phyloP scores from a whole-genome alignment of 2,329 filamentous ascomycete genomes.

The Ophiostoma populinum region DNA sequence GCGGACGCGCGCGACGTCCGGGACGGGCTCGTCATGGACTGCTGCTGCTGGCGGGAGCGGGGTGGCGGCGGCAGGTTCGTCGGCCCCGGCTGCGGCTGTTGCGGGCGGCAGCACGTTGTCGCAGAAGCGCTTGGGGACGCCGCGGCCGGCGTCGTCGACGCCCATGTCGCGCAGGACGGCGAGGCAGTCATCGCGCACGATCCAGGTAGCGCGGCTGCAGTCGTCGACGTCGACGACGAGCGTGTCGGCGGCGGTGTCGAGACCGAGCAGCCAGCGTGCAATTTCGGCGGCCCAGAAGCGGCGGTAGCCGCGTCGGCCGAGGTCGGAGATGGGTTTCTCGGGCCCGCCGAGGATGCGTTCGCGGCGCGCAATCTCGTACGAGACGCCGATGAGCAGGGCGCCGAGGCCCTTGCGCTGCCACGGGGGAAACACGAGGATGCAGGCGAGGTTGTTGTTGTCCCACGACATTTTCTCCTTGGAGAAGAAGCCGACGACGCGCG shows the following conservation, averaged over 20 bases:
- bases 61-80: background rate
- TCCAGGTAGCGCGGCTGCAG: conserved; percentile 65
- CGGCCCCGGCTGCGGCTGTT: background rate
- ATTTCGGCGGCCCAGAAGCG: conserved; percentile 79
- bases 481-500: conserved; percentile 75
- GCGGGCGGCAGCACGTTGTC: conserved; percentile 3
- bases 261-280: conserved; percentile 44
- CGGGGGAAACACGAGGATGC: conserved; percentile 87
- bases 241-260: conserved; percentile 21
- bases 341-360: conserved; percentile 79
- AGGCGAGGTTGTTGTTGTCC: conserved; percentile 96
- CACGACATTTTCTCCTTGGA: conserved; percentile 97
- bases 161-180: conserved; percentile 65
- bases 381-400: conserved; percentile 76
- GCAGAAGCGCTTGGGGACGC: conserved; percentile 17
- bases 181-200: conserved; percentile 70
- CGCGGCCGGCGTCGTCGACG: conserved; percentile 37
- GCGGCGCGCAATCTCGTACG: conserved; percentile 75
- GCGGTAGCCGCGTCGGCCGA: conserved; percentile 67
- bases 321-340: conserved; percentile 79
- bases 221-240: conserved; percentile 48
- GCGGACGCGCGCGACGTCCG: conserved; percentile 27
- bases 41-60: too few species aligned
- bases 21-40: conserved; percentile 12
- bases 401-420: conserved; percentile 87